A percentile compares a stretch with the other conserved stretches of the same genome.
Evolutionary conservation across 345 rosid species (phyloP).

Genomic region (Arabidopsis suecica): DNA sequence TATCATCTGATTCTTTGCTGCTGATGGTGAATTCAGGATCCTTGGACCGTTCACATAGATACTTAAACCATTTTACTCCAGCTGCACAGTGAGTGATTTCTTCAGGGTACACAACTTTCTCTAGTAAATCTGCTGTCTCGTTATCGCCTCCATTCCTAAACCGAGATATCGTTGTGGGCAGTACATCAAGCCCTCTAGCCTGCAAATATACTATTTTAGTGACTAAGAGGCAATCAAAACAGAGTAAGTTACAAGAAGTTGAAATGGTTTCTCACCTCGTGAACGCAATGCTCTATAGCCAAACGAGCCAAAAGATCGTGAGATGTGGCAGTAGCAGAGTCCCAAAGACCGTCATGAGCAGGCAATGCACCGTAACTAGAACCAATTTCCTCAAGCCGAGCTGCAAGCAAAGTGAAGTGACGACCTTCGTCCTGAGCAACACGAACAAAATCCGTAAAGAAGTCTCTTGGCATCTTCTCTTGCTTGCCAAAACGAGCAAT

Average conservation of each 20-base stretch:
- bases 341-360: conserved; percentile 96
- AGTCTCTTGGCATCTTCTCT: conserved; percentile 92
- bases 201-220: conserved; percentile 32
- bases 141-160: conserved; percentile 85
- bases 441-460: conserved; percentile 84
- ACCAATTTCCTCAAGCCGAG: conserved; percentile 72
- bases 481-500: conserved; percentile 90
- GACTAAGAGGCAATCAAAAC: not conserved
- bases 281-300: conserved; percentile 91
- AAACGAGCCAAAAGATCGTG: conserved; percentile 72
- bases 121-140: conserved; percentile 72
- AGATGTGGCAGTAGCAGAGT: conserved; percentile 84
- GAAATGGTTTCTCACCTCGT: conserved; percentile 59
- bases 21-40: conserved; percentile 31
- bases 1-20: conserved; percentile 40
- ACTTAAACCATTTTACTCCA: conserved; percentile 91
- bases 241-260: not conserved
- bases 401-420: conserved; percentile 80
- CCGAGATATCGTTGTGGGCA: conserved; percentile 83
- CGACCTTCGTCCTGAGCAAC: conserved; percentile 95
- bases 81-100: conserved; percentile 96
- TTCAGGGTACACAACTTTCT: conserved; percentile 81
- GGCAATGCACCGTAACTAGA: conserved; percentile 82
- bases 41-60: conserved; percentile 63
- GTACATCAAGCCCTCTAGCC: conserved; percentile 95